Base-by-base conservation (phyloP, 495 filamentous ascomycete species). In the Penicillium odoratum region DNA sequence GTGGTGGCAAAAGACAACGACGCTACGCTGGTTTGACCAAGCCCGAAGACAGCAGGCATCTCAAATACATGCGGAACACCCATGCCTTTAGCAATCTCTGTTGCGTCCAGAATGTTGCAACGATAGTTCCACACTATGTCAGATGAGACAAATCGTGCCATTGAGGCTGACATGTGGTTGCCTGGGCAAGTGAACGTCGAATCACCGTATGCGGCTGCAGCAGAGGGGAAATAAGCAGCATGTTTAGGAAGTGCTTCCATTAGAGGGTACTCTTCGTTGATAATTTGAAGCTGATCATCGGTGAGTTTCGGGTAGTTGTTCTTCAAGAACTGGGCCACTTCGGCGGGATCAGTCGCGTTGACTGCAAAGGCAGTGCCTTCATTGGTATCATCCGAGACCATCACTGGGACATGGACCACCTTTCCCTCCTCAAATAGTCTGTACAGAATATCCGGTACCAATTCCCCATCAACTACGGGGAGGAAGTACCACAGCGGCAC, bases 41-140 rank as follows among this genome's bases (percentile, higher is more conserved):
- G 26, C 0, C 72, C 74, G 68, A 83, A 89, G 7, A 90, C 81
- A 0, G 86, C 85, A n/a, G 69, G 30, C 74, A 58, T 78, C 64
- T 90, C 87, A 0, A 82, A 75, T 0, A 81, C 82, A 62, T 91
- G 87, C 2, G 84, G 81, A 1, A 87, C 85, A 5, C 88, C 88
- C 10, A 81, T 54, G 2, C 88, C 87, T n/a, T 72, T 45, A 0
- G 69, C 69, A 6, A 75, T 65, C 28, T 81, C 70, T 0, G 59
- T 56, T 4, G 77, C 70, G 51, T 86, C 82, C 18, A 74, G 63
- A 10, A 89, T 85, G 60, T 89, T 85, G 68, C 80, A 89, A 0
- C 80, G 79, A 63, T 90, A 91, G 59, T 78, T 82, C 76, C 81
- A 87, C 3, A 73, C 65, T 7, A 58, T 57, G 28, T 63, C 30